phyloP scores from a whole-genome alignment of 352 stramenopile species.

The Pythium dissotocum region DNA sequence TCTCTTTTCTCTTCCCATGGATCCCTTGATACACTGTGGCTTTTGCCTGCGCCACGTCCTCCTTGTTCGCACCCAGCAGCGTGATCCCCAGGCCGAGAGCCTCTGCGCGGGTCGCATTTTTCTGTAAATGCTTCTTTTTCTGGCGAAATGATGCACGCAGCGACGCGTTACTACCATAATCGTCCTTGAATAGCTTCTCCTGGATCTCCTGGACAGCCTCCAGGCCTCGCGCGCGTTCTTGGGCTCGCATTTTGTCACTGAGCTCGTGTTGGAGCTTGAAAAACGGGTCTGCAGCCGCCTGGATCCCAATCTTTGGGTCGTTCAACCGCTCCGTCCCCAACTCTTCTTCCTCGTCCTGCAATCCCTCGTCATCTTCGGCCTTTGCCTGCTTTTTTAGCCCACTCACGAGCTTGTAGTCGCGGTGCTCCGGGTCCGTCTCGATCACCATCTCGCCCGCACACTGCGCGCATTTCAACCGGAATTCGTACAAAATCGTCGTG shows the following conservation, averaged over 20 bases:
- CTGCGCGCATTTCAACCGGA: constrained; percentile 91
- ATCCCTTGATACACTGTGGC: constrained; percentile 58
- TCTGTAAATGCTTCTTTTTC: constrained; percentile 56
- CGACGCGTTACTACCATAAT: constrained; percentile 64
- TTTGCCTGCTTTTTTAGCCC: constrained; percentile 89
- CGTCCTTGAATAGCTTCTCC: constrained; percentile 66
- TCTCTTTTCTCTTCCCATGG: constrained; percentile 31
- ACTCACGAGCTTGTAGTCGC: constrained; percentile 84
- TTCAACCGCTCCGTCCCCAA: constrained; percentile 53
- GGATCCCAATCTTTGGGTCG: constrained; percentile 40
- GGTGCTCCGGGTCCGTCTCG: constrained; percentile 94
- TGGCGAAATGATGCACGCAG: constrained; percentile 54
- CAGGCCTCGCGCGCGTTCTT: constrained; percentile 46
- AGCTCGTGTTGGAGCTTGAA: constrained; percentile 78
- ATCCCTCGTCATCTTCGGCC: constrained; percentile 24
- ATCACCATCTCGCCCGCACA: constrained; percentile 92
- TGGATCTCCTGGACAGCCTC: constrained; percentile 58
- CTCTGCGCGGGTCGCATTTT: constrained; percentile 39
- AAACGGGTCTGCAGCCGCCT: constrained; percentile 68
- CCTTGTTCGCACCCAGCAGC: constrained; percentile 51
- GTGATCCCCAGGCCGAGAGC: constrained; percentile 58
- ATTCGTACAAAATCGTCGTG: constrained; percentile 93
- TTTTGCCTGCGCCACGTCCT: constrained; percentile 63
- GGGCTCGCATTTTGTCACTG: constrained; percentile 54
- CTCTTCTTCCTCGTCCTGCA: constrained; percentile 22